phyloP scores from a whole-genome alignment of 2,329 filamentous ascomycete genomes.

The Fusarium sp. region DNA sequence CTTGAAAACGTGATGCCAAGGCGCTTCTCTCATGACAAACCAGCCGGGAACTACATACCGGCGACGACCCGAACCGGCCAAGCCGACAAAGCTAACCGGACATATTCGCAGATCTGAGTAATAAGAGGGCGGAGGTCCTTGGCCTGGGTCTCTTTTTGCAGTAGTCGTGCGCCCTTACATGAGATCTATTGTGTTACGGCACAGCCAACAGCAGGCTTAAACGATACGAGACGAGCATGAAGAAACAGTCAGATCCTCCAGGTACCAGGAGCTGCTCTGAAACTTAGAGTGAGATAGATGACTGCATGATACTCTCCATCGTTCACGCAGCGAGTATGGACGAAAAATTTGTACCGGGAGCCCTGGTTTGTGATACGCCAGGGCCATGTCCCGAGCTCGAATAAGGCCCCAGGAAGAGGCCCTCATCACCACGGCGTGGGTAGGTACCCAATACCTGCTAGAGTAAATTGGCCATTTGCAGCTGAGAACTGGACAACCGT shows the following conservation, averaged over 20 bases:
- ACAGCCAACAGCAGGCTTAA: constrained; percentile 5
- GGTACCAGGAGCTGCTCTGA: constrained; percentile 1
- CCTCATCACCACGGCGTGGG: constrained; percentile 18
- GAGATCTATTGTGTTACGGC: not conserved
- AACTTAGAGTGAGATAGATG: not conserved
- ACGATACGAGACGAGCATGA: constrained; percentile 4
- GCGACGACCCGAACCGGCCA: constrained; percentile 31
- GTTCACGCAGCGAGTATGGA: not conserved
- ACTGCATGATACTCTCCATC: not conserved
- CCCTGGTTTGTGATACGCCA: constrained; percentile 30
- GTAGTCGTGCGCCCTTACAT: constrained; percentile 14
- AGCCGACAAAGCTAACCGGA: constrained; percentile 25
- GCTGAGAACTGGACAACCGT: constrained; percentile 4
- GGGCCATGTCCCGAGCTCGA: constrained; percentile 11
- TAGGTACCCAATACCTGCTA: constrained; percentile 24
- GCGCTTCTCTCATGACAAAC: constrained; percentile 1
- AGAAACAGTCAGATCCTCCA: not conserved
- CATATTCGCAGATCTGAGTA: constrained; percentile 22
- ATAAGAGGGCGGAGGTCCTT: constrained; percentile 17
- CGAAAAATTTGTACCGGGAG: constrained; percentile 16
- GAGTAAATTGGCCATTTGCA: constrained; percentile 3
- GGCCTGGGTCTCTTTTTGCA: constrained; percentile 18
- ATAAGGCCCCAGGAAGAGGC: constrained; percentile 25
- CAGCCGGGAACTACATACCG: constrained; percentile 18
- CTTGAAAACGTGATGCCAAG: not conserved